Evolutionary conservation across 164 flowering plant species (phyloP), one percentile per base, ranked within the genome.

Genomic region (Vitis rupestris): DNA sequence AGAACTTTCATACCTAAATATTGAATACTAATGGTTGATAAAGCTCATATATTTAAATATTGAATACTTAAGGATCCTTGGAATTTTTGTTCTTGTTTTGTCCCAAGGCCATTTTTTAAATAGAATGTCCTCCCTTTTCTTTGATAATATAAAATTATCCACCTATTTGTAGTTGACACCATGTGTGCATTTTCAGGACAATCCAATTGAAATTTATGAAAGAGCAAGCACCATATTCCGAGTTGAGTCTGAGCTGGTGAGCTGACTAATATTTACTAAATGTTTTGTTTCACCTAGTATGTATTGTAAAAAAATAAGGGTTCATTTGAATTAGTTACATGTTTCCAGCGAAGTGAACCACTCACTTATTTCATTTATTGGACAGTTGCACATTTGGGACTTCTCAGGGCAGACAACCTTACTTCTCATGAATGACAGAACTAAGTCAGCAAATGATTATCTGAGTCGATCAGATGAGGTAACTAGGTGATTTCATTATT

Each of bases 341-440:
- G 52, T 73, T 64, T 23, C 27, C 2, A 23, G 27, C 27, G 2
- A 23, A 23, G 27, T 23, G 27, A 1, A 23, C 27, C 27, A 19
- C 53, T 61, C 61, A 17, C 31, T 27, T 59, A 37, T 12, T 54
- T 76, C 17, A 69, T 56, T 64, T 59, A 9, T 70, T 76, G 66
- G 70, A 37, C 84, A 86, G 95, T 67, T 86, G 62, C 80, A 71
- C 30, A 82, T 90, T 16, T 86, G 95, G 95, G 95, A 90, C 76
- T 90, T 84, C 63, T 85, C 92, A 64, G 90, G 90, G 57, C 82
- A 79, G 75, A 85, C 86, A 61, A 80, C 72, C 60, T 69, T 77
- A 23, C 76, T 84, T 69, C 67, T 84, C 53, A 19, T 69, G 50
- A 80, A 73, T 75, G 84, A 79, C 16, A 75, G 63, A 59, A 73